phyloP scores from a whole-genome alignment of 345 rosid genomes.

The Passiflora organensis region DNA sequence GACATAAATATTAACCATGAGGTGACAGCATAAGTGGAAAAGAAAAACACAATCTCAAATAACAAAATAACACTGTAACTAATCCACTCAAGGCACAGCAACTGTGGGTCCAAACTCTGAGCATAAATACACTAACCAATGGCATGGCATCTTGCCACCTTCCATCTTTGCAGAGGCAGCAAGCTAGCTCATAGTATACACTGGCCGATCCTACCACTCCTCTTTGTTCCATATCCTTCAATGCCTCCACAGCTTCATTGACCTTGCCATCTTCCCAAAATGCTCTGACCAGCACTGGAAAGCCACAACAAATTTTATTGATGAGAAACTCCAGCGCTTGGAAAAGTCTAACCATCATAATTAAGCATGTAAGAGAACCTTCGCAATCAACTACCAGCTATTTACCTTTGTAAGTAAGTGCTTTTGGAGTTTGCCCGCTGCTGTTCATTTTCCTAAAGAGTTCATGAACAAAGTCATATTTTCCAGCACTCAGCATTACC shows the following conservation, averaged over 20 bases:
- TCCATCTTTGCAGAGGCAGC: slow-evolving; percentile 81
- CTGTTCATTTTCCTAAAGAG: slow-evolving; percentile 67
- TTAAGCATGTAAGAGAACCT: background rate
- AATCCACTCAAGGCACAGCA: slow-evolving; percentile 3
- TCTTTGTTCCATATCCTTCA: slow-evolving; percentile 79
- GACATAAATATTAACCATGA: background rate
- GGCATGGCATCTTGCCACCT: slow-evolving; percentile 77
- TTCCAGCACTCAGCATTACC: slow-evolving; percentile 91
- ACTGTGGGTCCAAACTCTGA: background rate
- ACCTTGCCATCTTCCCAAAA: slow-evolving; percentile 82
- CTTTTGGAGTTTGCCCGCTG: slow-evolving; percentile 65
- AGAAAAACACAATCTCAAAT: no score
- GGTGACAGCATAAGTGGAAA: background rate
- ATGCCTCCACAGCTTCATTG: slow-evolving; percentile 70
- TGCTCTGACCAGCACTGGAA: slow-evolving; percentile 75
- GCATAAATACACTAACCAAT: slow-evolving; percentile 44
- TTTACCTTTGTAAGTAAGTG: slow-evolving; percentile 75
- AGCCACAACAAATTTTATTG: slow-evolving; percentile 12
- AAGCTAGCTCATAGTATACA: slow-evolving; percentile 77
- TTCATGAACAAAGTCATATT: slow-evolving; percentile 68
- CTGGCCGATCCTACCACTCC: slow-evolving; percentile 82
- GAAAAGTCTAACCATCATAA: no score
- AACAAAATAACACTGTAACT: background rate
- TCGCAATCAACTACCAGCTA: slow-evolving; percentile 4
- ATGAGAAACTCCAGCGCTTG: slow-evolving; percentile 13